Percentiles rank a stretch among this genome's conserved stretches.
phyloP scores from a whole-genome alignment of 2,329 filamentous ascomycete genomes.

The Trichoderma atroviride region DNA sequence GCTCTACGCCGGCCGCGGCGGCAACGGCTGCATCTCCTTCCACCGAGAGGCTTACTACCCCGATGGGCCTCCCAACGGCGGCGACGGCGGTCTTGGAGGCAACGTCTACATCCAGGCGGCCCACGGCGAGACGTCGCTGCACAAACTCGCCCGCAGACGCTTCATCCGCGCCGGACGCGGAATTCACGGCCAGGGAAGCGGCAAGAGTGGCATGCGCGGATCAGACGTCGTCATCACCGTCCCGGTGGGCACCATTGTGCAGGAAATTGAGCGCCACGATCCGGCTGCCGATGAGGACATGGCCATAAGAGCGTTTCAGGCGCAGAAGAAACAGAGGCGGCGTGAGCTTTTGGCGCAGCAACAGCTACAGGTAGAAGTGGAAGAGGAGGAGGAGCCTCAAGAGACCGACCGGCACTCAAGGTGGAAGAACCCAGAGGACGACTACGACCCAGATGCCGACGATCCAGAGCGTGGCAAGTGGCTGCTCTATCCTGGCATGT shows the following conservation, averaged over 20 bases:
- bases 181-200: constrained; percentile 76
- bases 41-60: constrained; percentile 86
- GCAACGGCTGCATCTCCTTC: constrained; percentile 93
- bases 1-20: constrained; percentile 77
- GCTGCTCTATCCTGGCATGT: constrained; percentile 80
- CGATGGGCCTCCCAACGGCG: constrained; percentile 90
- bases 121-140: constrained; percentile 85
- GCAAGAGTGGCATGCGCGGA: constrained; percentile 74
- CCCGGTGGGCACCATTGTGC: constrained; percentile 87
- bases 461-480: constrained; percentile 69
- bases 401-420: constrained; percentile 25
- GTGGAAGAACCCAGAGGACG: constrained; percentile 31
- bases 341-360: constrained; percentile 35
- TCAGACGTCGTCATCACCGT: constrained; percentile 88
- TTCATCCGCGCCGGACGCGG: constrained; percentile 74
- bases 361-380: constrained; percentile 27
- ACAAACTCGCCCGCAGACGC: constrained; percentile 81
- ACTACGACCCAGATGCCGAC: constrained; percentile 46
- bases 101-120: constrained; percentile 94
- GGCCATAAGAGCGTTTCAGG: constrained; percentile 39
- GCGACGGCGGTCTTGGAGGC: constrained; percentile 89
- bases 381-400: neutral
- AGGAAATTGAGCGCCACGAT: constrained; percentile 78
- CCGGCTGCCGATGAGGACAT: constrained; percentile 68
- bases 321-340: constrained; percentile 39